Conservation (phyloP, 2,329 filamentous ascomycete genomes). For the Paracamarosporium sp. region DNA sequence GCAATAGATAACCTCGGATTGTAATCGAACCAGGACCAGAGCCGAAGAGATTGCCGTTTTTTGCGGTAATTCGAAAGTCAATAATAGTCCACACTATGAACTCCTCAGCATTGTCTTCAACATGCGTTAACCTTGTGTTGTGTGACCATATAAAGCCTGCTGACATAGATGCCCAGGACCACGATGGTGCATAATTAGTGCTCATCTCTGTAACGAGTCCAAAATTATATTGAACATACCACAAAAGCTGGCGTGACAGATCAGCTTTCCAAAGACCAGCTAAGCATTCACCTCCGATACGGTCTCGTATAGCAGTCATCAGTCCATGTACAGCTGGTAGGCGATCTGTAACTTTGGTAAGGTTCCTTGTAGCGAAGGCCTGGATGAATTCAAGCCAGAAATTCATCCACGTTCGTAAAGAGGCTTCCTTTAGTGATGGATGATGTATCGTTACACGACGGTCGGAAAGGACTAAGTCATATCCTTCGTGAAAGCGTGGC, state of each 20-base stretch:
- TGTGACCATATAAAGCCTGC: not conserved
- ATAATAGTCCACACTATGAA: too few species aligned
- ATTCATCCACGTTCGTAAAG: not conserved
- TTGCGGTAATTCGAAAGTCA: too few species aligned
- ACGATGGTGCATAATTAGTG: not conserved
- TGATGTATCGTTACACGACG: not conserved
- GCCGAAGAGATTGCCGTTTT: too few species aligned
- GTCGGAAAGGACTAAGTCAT: too few species aligned
- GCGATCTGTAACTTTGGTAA: conserved; percentile 1
- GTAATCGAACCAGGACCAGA: too few species aligned
- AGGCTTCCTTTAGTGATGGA: not conserved
- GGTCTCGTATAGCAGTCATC: not conserved
- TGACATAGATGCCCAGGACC: not conserved
- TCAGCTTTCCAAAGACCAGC: conserved; percentile 6
- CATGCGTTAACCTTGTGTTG: too few species aligned
- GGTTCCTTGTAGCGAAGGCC: not conserved
- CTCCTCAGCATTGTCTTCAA: too few species aligned
- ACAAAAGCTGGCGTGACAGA: not conserved
- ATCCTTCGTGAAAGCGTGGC: not conserved
- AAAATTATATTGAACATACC: not conserved
- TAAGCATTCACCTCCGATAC: not conserved
- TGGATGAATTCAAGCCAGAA: not conserved
- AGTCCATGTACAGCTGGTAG: conserved; percentile 9
- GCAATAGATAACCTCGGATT: too few species aligned
- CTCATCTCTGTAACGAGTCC: not conserved